Percentiles rank a stretch among this genome's conserved stretches.
These are phyloP conservation scores for Purpureocillium takamizusanense DNA, from an alignment of 2,329 filamentous ascomycete species.

Conservation along the genomic window DNA sequence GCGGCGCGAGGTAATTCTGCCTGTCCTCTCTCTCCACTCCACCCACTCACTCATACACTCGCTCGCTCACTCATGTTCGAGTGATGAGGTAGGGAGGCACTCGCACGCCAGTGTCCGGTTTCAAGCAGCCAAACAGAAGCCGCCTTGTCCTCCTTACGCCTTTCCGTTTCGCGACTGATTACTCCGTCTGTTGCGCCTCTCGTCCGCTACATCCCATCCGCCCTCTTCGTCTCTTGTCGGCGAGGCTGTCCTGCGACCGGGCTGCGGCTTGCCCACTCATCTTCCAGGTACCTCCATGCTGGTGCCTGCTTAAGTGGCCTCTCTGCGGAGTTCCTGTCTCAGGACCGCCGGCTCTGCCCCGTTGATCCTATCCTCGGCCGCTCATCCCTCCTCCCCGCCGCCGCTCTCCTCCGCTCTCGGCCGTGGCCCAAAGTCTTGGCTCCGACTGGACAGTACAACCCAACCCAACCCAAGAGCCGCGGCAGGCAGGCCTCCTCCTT, in stretches of 20 bases:
- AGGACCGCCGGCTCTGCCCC: background rate
- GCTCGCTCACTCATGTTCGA: no score
- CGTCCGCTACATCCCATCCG: background rate
- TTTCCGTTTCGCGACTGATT: background rate
- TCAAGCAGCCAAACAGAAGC: no score
- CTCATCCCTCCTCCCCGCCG: background rate
- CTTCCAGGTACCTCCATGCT: background rate
- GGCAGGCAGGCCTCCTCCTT: no score
- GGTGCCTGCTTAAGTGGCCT: background rate
- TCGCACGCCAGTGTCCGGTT: no score
- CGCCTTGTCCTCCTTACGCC: background rate
- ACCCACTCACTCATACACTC: background rate
- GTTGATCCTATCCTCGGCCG: background rate
- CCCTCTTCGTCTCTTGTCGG: no score
- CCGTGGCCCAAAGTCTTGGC: no score
- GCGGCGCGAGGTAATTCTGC: background rate
- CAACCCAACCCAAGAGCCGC: no score
- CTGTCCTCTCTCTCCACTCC: background rate
- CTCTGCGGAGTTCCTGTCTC: background rate
- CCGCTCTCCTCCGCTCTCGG: background rate
- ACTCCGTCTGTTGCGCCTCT: background rate
- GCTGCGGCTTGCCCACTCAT: background rate
- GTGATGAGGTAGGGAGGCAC: no score
- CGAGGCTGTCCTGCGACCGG: background rate
- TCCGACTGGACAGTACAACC: no score